Evolutionary conservation across 805 yeast genomes (phyloP), one percentile per base, ranked within the genome.

Genomic region (Kregervanrija delftensis): DNA sequence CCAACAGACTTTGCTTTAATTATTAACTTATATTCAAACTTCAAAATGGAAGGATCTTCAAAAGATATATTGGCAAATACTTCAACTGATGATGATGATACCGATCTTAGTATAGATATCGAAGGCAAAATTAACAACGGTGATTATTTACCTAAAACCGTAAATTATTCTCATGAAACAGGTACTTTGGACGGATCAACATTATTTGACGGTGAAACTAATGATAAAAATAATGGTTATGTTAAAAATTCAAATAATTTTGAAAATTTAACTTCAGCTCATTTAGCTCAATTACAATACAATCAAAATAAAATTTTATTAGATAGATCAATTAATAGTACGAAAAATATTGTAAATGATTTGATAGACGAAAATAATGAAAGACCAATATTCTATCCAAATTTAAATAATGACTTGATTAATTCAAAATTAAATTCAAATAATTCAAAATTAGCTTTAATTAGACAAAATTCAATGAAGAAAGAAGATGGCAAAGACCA

Each of bases 251-350:
- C 37, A 14, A 33, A 41, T 38, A 28, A 17, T 35, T 13, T 33
- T 39, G 43, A 38, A 17, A 45, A 45, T 40, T 31, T 48, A 11
- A 38, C 51, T 34, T 30, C 44, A 8, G 51, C 54, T 1, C 47
- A 49, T 14, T 37, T 58, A 15, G 45, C 43, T n/a, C 96, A 90
- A 58, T 65, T 83, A 45, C 84, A 78, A 49, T 91, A 85, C 60
- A 87, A 87, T 58, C 81, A 82, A 53, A 81, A 82, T 65, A 74
- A 84, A 44, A 67, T 78, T 0, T 73, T 83, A 1, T 67, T 90
- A 44, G 83, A 79, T 47, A 68, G 85, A 42, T 72, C 82, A 1
- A 81, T 85, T 45, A 66, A 72, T 48, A 69, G 74, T 30, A 74
- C 82, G 1, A 65, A 72, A 11, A 74, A 72, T 34, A 56, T 83